Evolutionary conservation across 257 asterid species (phyloP).

Genomic region (Parsonsia alboflavescens): DNA sequence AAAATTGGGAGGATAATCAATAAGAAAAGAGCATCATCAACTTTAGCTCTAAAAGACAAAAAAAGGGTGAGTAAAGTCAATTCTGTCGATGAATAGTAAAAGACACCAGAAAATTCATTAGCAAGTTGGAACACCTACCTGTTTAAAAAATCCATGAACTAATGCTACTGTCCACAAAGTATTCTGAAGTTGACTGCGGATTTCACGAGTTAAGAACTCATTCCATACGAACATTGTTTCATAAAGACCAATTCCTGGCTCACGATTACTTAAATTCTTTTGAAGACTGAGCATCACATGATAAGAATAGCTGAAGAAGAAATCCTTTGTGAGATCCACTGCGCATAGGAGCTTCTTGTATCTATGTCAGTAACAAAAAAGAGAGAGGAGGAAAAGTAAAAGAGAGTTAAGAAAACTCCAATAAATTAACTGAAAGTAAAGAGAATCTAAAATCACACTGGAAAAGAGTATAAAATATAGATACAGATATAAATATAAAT

Average conservation of each 20-base stretch:
- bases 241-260: conserved; percentile 47
- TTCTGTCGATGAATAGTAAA: background rate
- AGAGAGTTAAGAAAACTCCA: conserved; percentile 39
- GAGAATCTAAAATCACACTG: conserved; percentile 5
- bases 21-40: background rate
- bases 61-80: background rate
- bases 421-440: conserved; percentile 7
- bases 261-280: conserved; percentile 68
- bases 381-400: conserved; percentile 29
- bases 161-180: conserved; percentile 87
- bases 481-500: conserved; percentile 25
- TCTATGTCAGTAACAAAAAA: conserved; percentile 50
- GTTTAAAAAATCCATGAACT: conserved; percentile 88
- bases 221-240: conserved; percentile 98
- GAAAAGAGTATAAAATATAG: conserved; percentile 12
- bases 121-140: conserved; percentile 38
- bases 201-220: conserved; percentile 85
- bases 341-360: conserved; percentile 89
- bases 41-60: background rate
- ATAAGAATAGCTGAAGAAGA: conserved; percentile 97
- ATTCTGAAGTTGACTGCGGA: conserved; percentile 74
- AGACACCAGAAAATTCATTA: background rate
- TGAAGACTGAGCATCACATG: conserved; percentile 89
- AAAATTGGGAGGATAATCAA: background rate
- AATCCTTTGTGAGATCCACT: conserved; percentile 95